Base-by-base conservation (phyloP, 345 rosid species). In the Moricandia moricandioides region DNA sequence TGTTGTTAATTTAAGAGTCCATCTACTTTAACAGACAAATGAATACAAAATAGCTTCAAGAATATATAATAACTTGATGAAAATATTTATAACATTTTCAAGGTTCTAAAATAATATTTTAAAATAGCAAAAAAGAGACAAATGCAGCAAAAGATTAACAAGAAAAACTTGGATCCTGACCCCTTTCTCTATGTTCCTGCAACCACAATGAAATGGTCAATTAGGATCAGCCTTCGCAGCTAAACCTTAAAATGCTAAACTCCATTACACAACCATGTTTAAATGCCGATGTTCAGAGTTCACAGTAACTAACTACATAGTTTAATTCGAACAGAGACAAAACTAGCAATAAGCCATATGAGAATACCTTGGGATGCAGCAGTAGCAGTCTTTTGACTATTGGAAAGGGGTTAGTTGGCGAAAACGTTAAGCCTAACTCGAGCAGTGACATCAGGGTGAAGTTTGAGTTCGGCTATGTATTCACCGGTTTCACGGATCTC, bases 401-500 rank as follows among this genome's bases (percentile, higher is more conserved):
- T 60, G 26, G 74, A 71, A 54, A 29, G 31, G 61, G 71, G 74
- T 84, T 70, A 91, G 82, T 88, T 95, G 31, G 97, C 92, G 71
- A 8, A 86, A 69, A 95, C 97, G 55, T 86, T 95, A 79, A 95
- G 29, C 85, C 82, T 86, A 70, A 91, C 84, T 63, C 81, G 88
- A 45, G 97, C 97, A 33, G 87, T 88, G 67, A 95, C 97, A 79
- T 95, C 97, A 0, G 97, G 96, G 61, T 91, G 99, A 79, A 95
- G 97, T 83, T 88, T 95, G 39, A 95, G 86, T 79, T 95, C 96
- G 18, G 95, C 98, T 14, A 88, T 69, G 76, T 91, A 90, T 81
- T 90, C 96, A 65, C 98, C 98, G 0, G 91, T 88, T 83, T 94
- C 98, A 70, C 95, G 85, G 57, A 94, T 91, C 58, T 94, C 98